phyloP scores from a whole-genome alignment of 129 eudicot genomes.

The Silybum marianum region DNA sequence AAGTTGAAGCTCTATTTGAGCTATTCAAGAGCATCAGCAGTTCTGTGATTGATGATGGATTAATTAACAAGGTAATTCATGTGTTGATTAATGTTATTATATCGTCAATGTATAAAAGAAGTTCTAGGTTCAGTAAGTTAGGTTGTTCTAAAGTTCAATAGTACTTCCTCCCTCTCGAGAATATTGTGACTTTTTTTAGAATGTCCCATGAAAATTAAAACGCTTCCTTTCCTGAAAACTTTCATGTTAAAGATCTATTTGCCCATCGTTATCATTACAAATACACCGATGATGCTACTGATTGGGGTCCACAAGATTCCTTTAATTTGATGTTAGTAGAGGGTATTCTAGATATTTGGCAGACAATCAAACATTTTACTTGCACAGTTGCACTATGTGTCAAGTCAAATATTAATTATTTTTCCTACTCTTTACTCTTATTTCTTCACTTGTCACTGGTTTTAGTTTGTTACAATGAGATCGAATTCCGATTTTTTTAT shows the following conservation, averaged over 20 bases:
- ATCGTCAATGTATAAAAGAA: neutral
- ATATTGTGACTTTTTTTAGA: neutral
- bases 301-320: neutral
- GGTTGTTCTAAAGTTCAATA: neutral
- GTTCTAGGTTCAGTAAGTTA: constrained; percentile 7
- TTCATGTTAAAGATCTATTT: neutral
- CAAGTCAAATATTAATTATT: neutral
- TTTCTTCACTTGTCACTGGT: neutral
- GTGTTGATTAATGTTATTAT: neutral
- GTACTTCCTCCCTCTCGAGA: neutral
- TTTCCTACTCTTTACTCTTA: neutral
- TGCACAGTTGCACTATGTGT: neutral
- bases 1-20: constrained; percentile 98
- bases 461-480: constrained; percentile 1
- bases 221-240: constrained; percentile 9
- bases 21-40: constrained; percentile 95
- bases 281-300: neutral
- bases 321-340: neutral
- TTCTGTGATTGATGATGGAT: constrained; percentile 94
- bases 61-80: constrained; percentile 79
- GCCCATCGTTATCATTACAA: neutral
- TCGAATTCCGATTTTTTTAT: neutral
- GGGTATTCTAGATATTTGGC: neutral
- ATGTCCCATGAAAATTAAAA: neutral
- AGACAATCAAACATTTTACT: neutral